Conservation (phyloP, 2,329 filamentous ascomycete genomes). For the Ampelomyces quisqualis region DNA sequence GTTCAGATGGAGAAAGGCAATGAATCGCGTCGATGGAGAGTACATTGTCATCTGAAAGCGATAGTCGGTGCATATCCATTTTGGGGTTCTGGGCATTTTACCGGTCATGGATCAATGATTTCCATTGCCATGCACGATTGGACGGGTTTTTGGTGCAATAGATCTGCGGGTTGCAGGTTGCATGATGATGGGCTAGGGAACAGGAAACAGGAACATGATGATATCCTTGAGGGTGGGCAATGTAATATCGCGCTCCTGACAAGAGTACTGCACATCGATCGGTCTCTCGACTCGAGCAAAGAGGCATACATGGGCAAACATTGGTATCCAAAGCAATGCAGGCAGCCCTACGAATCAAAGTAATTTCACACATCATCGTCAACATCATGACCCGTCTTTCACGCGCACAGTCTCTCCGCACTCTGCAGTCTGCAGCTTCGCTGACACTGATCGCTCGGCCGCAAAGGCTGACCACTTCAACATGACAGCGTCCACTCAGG, state of each 20-base stretch:
- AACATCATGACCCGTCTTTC: not conserved
- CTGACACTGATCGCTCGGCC: too few relatives aligned
- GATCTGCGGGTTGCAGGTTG: constrained; percentile 10
- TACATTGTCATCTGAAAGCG: constrained; percentile 52
- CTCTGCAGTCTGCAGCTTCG: too few relatives aligned
- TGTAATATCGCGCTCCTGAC: not conserved
- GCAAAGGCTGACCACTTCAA: too few relatives aligned
- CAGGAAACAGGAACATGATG: constrained; percentile 5
- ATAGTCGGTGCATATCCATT: constrained; percentile 8
- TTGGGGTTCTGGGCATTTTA: constrained; percentile 18
- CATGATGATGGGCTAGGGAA: constrained; percentile 6
- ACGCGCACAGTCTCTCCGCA: too few relatives aligned
- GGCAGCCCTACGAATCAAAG: too few relatives aligned
- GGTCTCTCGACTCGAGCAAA: too few relatives aligned
- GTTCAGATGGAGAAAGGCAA: constrained; percentile 54
- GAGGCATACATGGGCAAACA: too few relatives aligned
- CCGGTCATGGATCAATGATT: constrained; percentile 4
- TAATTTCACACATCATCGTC: too few relatives aligned
- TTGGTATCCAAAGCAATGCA: not conserved
- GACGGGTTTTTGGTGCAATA: constrained; percentile 4
- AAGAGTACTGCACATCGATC: not conserved
- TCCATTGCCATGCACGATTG: constrained; percentile 5
- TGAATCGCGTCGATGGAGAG: constrained; percentile 53
- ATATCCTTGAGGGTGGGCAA: constrained; percentile 5
- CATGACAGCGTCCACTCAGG: too few relatives aligned